Evolutionary conservation across 257 asterid species (phyloP).

Genomic region (Solanum corneliomulleri): DNA sequence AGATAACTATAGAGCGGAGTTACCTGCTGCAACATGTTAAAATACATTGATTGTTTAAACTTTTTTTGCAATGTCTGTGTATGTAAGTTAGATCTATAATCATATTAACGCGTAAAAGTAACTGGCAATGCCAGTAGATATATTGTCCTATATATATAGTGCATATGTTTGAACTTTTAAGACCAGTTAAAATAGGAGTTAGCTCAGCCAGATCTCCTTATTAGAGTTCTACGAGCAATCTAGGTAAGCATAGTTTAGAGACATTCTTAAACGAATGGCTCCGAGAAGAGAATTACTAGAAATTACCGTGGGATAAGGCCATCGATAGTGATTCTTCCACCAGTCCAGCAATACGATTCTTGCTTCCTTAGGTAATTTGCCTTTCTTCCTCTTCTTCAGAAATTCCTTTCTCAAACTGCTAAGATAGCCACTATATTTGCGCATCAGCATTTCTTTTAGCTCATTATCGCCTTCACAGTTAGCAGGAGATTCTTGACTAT

Average conservation of each 20-base stretch:
- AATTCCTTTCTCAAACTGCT: conserved; percentile 55
- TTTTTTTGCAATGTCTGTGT: not conserved
- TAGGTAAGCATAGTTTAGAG: not conserved
- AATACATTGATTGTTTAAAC: not conserved
- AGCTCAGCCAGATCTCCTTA: not conserved
- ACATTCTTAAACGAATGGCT: not conserved
- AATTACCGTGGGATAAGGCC: conserved; percentile 92
- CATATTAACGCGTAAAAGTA: not conserved
- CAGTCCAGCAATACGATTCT: conserved; percentile 49
- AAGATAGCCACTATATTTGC: conserved; percentile 68
- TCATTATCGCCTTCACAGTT: conserved; percentile 19
- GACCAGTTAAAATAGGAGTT: not conserved
- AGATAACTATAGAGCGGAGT: not conserved
- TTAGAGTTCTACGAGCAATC: not conserved
- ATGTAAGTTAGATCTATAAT: not conserved
- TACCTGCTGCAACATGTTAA: not conserved
- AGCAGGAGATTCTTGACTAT: conserved; percentile 16
- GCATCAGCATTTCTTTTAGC: conserved; percentile 60
- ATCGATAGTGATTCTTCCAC: conserved; percentile 76
- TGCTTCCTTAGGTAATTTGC: conserved; percentile 62
- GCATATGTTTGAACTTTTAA: not conserved
- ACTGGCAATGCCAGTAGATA: not conserved
- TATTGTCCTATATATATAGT: not conserved
- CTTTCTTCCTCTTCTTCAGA: conserved; percentile 60
- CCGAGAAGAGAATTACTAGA: not conserved